Conservation (phyloP, 1,284 basidiomycete species). For the Melampsora abietis-canadensis region DNA sequence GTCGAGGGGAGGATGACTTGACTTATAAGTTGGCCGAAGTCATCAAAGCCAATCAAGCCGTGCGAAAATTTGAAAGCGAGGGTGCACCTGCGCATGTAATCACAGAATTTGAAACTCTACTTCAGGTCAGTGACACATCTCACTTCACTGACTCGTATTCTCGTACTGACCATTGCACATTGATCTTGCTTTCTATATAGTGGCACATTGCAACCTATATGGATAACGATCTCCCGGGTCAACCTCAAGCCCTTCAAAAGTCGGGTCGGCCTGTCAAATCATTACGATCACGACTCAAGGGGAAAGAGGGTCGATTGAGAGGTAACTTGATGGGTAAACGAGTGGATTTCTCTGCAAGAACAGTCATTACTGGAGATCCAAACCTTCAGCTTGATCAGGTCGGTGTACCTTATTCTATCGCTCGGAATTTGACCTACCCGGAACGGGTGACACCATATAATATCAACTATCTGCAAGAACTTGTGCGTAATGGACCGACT, state of each 20-base stretch:
- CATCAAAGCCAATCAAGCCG: constrained; percentile 89
- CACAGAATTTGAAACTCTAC: constrained; percentile 89
- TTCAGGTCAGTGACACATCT: constrained; percentile 64
- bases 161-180: neutral
- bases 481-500: constrained; percentile 94
- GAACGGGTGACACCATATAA: constrained; percentile 99
- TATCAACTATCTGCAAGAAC: constrained; percentile 85
- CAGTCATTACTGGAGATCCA: constrained; percentile 98
- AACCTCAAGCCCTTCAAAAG: constrained; percentile 95
- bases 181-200: constrained; percentile 54
- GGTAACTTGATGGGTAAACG: constrained; percentile 99
- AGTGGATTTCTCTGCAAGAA: constrained; percentile 98
- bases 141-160: constrained; percentile 17
- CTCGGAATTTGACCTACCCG: constrained; percentile 95
- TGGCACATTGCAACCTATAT: constrained; percentile 99
- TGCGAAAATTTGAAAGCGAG: constrained; percentile 89
- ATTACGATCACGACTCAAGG: constrained; percentile 94
- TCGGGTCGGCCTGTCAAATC: constrained; percentile 97
- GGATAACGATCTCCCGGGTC: constrained; percentile 99
- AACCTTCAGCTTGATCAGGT: constrained; percentile 96
- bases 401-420: constrained; percentile 93
- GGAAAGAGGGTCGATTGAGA: constrained; percentile 95
- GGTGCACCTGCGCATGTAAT: constrained; percentile 95
- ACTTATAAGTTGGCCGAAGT: constrained; percentile 98
- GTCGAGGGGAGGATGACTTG: constrained; percentile 96